These are phyloP conservation scores for Harringtonia lauricola DNA, from an alignment of 2,329 filamentous ascomycete genomes.

Conservation along the genomic window DNA sequence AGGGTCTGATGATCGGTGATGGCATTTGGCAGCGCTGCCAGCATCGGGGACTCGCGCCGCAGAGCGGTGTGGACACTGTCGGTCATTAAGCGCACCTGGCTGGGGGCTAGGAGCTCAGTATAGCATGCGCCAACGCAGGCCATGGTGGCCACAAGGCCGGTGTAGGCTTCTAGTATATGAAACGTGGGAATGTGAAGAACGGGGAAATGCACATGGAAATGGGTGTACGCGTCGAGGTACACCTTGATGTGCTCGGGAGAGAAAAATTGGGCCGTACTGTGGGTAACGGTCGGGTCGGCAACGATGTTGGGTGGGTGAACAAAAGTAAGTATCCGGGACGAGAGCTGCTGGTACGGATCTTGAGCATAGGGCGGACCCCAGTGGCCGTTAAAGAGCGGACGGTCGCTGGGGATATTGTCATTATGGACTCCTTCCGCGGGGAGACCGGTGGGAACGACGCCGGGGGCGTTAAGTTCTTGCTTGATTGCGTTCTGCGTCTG, in stretches of 20 bases:
- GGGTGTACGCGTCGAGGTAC: constrained; percentile 59
- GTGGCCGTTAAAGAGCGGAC: constrained; percentile 36
- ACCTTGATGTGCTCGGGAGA: constrained; percentile 58
- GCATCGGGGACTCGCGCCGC: constrained; percentile 42
- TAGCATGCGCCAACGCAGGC: constrained; percentile 67
- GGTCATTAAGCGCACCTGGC: constrained; percentile 58
- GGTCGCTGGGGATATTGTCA: constrained; percentile 23
- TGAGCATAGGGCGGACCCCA: constrained; percentile 34
- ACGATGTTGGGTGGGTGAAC: constrained; percentile 44
- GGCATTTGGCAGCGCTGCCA: constrained; percentile 29
- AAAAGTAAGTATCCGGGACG: constrained; percentile 44
- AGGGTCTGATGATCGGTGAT: constrained; percentile 14
- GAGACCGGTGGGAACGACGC: constrained; percentile 35
- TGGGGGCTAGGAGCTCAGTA: constrained; percentile 48
- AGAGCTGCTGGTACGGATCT: constrained; percentile 42
- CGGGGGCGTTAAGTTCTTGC: constrained; percentile 48
- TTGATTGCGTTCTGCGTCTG: constrained; percentile 61
- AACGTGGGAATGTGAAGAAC: constrained; percentile 64
- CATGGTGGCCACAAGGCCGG: constrained; percentile 57
- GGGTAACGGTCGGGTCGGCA: constrained; percentile 38
- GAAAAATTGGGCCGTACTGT: constrained; percentile 47
- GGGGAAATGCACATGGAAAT: constrained; percentile 65
- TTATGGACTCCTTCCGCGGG: constrained; percentile 19
- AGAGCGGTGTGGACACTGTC: constrained; percentile 49
- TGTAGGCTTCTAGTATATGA: constrained; percentile 52